Evolutionary conservation across 75 land plant species (phyloP), one percentile per base, ranked within the genome.

Genomic region (Chamaecyparis obtusa): DNA sequence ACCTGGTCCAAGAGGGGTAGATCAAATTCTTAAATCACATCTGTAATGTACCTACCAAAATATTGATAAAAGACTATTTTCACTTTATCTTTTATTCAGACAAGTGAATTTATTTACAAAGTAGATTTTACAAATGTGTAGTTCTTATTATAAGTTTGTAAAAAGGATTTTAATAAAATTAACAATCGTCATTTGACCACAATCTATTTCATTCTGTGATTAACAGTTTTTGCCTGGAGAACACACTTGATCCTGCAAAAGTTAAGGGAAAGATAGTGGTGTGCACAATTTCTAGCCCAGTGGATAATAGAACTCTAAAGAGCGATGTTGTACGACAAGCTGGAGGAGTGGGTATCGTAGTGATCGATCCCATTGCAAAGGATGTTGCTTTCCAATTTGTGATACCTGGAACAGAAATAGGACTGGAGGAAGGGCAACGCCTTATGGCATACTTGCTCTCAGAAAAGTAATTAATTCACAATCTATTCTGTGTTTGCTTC

Each of bases 341-440:
- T 76, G 94, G 96, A 57, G 94, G 94, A 54, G 90, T 89, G 27
- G 94, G 92, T 19, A 92, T 92, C 84, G 88, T 95, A 54, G 55
- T 92, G 9, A 79, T 93, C 15, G 89, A 91, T 85, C 91, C 91
- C 49, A 10, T 85, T 1, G 87, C 74, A 32, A 55, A 21, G 17
- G 91, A 79, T 76, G 39, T 90, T 19, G 90, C 81, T 27, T 72
- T 86, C 30, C 88, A 85, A 49, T 90, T 87, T 87, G 89, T 87
- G 3, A 82, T 90, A 36, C 90, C 91, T 30, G 86, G 64, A 39
- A 84, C 91, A 11, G 41, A 87, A 72, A 88, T 93, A 46, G 91
- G 93, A 46, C 85, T 60, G 72, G 85, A 80, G 64, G 92, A 85
- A 71, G 92, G 88, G 85, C 5, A 56, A 57, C 64, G 88, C 39